Evolutionary conservation across 305 asterid species (phyloP).

Genomic region (Fraxinus sp.): DNA sequence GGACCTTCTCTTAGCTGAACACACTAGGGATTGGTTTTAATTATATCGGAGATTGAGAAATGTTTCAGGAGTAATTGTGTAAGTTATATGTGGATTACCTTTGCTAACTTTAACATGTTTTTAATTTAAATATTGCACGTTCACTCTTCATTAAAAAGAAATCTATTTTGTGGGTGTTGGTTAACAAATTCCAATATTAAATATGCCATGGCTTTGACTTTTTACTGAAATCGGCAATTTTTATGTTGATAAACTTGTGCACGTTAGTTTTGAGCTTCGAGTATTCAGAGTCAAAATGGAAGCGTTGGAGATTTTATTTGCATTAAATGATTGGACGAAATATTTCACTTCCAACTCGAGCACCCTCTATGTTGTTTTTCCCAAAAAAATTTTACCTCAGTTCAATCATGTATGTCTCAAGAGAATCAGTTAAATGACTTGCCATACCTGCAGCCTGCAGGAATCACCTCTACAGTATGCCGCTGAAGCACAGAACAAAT

Average conservation of each 20-base stretch:
- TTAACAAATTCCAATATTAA: background rate
- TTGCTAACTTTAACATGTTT: background rate
- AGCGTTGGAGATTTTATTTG: background rate
- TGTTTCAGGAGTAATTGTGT: background rate
- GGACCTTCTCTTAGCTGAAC: background rate
- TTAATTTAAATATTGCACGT: background rate
- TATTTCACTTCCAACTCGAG: background rate
- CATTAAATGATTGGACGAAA: background rate
- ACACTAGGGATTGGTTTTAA: background rate
- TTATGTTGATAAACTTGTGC: background rate
- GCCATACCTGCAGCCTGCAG: background rate
- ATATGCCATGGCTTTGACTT: background rate
- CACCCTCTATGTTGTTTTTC: background rate
- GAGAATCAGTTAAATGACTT: background rate
- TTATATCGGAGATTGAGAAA: background rate
- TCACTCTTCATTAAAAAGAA: background rate
- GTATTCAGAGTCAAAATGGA: background rate
- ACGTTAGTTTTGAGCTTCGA: background rate
- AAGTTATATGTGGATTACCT: background rate
- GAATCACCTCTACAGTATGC: background rate
- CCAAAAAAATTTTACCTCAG: background rate
- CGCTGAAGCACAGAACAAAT: background rate
- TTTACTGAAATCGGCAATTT: background rate
- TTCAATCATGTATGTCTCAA: background rate
- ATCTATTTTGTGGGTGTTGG: background rate